Conservation (phyloP, 345 rosid genomes). For the Salix koriyanagi region DNA sequence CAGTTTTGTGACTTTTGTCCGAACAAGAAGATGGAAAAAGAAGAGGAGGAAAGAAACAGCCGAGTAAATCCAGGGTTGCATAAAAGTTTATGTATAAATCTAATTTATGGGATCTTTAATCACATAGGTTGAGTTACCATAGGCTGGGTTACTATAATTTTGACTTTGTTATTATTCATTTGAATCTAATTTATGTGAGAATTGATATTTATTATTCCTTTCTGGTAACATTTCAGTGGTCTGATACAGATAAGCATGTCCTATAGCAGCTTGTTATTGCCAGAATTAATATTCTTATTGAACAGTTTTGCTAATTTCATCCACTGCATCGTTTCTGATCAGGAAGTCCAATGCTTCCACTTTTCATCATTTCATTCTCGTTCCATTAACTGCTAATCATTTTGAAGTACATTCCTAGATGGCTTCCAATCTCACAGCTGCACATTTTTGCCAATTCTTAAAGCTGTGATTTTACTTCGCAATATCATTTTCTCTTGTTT, state of each 20-base stretch:
- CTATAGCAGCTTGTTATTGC: neutral
- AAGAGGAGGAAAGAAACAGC: too few species aligned
- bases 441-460: neutral
- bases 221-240: neutral
- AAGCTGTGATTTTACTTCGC: neutral
- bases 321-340: neutral
- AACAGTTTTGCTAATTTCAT: neutral
- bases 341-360: neutral
- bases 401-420: neutral
- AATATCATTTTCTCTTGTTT: neutral
- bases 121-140: too few species aligned
- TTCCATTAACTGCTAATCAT: neutral
- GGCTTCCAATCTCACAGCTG: neutral
- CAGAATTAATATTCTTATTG: neutral
- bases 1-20: too few species aligned
- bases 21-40: too few species aligned
- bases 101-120: too few species aligned
- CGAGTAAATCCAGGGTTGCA: too few species aligned
- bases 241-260: neutral
- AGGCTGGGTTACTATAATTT: too few species aligned
- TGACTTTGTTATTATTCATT: too few species aligned
- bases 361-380: neutral
- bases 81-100: too few species aligned
- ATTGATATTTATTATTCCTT: neutral
- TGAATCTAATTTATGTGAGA: too few species aligned